These are phyloP conservation scores for Xylaria curta DNA, from an alignment of 495 filamentous ascomycete genomes.

Conservation along the genomic window DNA sequence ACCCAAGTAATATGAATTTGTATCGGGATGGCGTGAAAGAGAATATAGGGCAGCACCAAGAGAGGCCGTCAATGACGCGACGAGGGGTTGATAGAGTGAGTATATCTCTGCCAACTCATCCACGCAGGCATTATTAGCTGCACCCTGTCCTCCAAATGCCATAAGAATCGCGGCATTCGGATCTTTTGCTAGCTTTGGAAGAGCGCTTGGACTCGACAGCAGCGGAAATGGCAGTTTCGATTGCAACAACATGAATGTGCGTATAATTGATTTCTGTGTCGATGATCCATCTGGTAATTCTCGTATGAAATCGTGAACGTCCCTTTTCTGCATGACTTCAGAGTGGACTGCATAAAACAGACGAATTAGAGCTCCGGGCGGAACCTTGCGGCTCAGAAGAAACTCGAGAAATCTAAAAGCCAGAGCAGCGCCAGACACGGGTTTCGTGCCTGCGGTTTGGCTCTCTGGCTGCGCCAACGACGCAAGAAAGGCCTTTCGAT, in stretches of 20 bases:
- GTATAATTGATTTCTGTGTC: constrained; percentile 14
- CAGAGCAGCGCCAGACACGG: constrained; percentile 7
- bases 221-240: constrained; percentile 15
- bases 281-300: constrained; percentile 12
- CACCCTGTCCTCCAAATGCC: constrained; percentile 16
- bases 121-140: constrained; percentile 38
- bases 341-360: constrained; percentile 15
- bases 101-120: constrained; percentile 80
- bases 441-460: not conserved
- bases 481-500: constrained; percentile 2
- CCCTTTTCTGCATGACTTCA: constrained; percentile 15
- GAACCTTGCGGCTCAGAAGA: constrained; percentile 12
- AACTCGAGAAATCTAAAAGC: constrained; percentile 15
- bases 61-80: constrained; percentile 71
- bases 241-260: constrained; percentile 19
- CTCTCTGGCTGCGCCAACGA: constrained; percentile 9
- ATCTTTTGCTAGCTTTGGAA: constrained; percentile 14
- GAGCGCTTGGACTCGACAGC: constrained; percentile 7
- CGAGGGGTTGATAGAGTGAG: constrained; percentile 75
- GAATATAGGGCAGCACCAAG: constrained; percentile 70
- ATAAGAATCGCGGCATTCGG: constrained; percentile 3
- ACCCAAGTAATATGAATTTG: constrained; percentile 75
- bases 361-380: constrained; percentile 10
- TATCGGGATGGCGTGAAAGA: constrained; percentile 73
- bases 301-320: constrained; percentile 16